phyloP scores from a whole-genome alignment of 2,329 filamentous ascomycete genomes.

The Botrytis medusae region DNA sequence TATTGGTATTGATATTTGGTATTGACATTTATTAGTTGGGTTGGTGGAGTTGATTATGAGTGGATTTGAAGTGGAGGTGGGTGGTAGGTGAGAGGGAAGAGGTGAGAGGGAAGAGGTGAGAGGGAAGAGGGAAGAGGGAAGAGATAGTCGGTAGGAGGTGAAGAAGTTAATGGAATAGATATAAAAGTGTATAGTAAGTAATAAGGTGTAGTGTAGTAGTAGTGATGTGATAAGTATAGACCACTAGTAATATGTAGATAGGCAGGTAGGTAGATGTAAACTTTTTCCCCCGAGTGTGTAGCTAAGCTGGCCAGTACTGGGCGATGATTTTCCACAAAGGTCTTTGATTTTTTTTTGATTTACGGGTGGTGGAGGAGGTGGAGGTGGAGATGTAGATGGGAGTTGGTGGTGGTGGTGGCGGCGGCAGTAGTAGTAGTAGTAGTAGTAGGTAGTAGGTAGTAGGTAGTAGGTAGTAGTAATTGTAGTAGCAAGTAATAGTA shows the following conservation, averaged over 20 bases:
- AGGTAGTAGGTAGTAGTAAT: background rate
- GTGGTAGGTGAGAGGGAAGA: background rate
- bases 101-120: background rate
- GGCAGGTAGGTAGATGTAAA: background rate
- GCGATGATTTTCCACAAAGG: background rate
- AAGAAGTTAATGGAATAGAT: background rate
- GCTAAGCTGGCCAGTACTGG: background rate
- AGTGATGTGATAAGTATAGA: background rate
- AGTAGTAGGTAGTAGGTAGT: background rate
- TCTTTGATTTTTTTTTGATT: background rate
- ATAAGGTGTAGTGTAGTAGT: too few relatives aligned
- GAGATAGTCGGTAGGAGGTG: background rate
- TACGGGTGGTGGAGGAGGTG: background rate
- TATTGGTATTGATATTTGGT: background rate
- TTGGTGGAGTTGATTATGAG: background rate
- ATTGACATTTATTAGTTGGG: background rate
- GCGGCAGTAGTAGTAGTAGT: too few relatives aligned
- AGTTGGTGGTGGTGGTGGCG: too few relatives aligned
- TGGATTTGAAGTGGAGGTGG: constrained; percentile 9
- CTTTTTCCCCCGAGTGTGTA: background rate
- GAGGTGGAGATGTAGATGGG: background rate
- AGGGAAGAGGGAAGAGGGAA: background rate
- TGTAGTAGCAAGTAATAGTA: background rate
- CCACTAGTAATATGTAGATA: background rate
- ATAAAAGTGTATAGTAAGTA: background rate